phyloP scores from a whole-genome alignment of 106 monocot genomes.

The Acanthochlamys bracteata region DNA sequence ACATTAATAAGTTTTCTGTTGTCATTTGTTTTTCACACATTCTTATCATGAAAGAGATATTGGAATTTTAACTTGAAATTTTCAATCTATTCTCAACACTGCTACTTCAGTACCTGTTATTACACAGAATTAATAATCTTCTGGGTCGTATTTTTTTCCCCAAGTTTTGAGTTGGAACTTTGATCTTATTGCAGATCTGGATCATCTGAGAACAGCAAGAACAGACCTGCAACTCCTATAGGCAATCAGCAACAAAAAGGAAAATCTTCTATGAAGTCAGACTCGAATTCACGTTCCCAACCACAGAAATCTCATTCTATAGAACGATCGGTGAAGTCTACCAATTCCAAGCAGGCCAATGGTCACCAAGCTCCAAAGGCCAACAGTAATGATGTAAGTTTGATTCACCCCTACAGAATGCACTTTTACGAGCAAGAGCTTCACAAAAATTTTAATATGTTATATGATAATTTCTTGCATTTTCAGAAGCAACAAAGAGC shows the following conservation, averaged over 20 bases:
- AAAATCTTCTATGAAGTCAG: slow-evolving; percentile 19
- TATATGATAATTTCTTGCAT: neutral
- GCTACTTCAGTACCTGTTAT: too few relatives aligned
- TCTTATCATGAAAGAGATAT: too few relatives aligned
- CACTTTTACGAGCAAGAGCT: neutral
- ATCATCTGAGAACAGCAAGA: slow-evolving; percentile 17
- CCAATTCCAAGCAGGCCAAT: slow-evolving; percentile 18
- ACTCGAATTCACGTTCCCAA: slow-evolving; percentile 3
- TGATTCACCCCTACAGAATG: too few relatives aligned
- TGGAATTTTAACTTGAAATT: too few relatives aligned
- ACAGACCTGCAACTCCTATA: slow-evolving; percentile 19
- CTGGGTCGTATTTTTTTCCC: too few relatives aligned
- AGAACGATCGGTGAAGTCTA: slow-evolving; percentile 10
- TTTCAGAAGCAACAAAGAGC: slow-evolving; percentile 20
- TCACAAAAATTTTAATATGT: neutral
- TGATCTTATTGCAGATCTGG: slow-evolving; percentile 12
- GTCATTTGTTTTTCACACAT: too few relatives aligned
- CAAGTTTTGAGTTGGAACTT: too few relatives aligned
- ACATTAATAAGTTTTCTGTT: too few relatives aligned
- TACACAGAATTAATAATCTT: too few relatives aligned
- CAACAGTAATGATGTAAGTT: slow-evolving; percentile 30
- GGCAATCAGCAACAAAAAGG: slow-evolving; percentile 8
- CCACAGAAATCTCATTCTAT: slow-evolving; percentile 17
- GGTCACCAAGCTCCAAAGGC: slow-evolving; percentile 19
- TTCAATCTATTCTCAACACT: too few relatives aligned